Evolutionary conservation across 352 stramenopile species (phyloP), one percentile per base, ranked within the genome.

Genomic region (Phytophthora syringae): DNA sequence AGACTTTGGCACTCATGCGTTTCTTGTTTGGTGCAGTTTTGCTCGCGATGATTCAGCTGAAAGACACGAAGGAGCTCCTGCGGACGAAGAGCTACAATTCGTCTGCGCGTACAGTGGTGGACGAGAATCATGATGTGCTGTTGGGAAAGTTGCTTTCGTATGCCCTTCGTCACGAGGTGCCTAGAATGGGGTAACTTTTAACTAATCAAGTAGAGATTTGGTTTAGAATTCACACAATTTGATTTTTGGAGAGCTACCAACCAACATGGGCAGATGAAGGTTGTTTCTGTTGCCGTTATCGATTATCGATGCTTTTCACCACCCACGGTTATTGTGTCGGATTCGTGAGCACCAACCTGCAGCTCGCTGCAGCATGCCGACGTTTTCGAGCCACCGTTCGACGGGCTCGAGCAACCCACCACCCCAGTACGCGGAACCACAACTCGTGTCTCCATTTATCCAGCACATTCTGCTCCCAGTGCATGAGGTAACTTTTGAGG

Each of bases 1-100:
- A 7, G 32, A 28, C 12, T 12, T 16, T 16, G 15, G 1, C 49
- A 64, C 32, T 64, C 25, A 48, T 22, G 12, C 21, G 60, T 34
- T 40, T 53, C n/a, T 51, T 60, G 42, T 32, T 32, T 49, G 7
- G 40, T 67, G 49, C 32, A 92, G 86, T 95, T 27, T 82, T 95
- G 61, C 74, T 93, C 3, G 79, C 76, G 32, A 88, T 93, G 82
- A 84, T 91, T 49, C 79, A 90, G 37, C 51, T 93, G 6, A 70
- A 88, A 12, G 84, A 90, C 37, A 75, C 81, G 10, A 80, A 74
- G 32, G 42, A 76, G 21, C 53, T 89, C 0, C 40, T 95, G 24
- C 72, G 77, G 24, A 81, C 85, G n/a, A 91, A 88, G 71, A 89
- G 74, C 55, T 94, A 89, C 74, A 84, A 74, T 52, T 72, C 75